Evolutionary conservation across 164 flowering plant species (phyloP).

Genomic region (Umbilicus rupestris): DNA sequence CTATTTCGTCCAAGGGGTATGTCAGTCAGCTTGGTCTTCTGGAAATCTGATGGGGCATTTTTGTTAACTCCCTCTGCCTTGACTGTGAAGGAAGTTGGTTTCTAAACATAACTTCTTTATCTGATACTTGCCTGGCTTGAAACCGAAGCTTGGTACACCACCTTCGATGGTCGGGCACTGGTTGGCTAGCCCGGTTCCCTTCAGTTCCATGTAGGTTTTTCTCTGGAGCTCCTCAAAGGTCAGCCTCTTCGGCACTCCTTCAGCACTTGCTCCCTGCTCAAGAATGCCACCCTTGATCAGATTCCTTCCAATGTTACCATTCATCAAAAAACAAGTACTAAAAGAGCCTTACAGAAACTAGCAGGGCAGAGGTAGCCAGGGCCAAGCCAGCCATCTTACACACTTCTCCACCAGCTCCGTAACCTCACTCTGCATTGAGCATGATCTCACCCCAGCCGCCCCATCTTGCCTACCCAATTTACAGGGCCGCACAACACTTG

Average conservation of each 20-base stretch:
- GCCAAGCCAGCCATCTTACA: constrained; percentile 84
- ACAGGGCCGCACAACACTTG: constrained; percentile 70
- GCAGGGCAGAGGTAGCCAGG: constrained; percentile 84
- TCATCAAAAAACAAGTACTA: neutral
- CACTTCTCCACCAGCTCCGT: constrained; percentile 64
- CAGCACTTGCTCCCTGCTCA: constrained; percentile 79
- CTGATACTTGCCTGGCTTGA: constrained; percentile 83
- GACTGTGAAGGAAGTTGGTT: constrained; percentile 92
- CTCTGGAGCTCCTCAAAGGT: constrained; percentile 95
- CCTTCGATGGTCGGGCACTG: constrained; percentile 92
- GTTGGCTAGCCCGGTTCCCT: constrained; percentile 94
- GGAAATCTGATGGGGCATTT: constrained; percentile 90
- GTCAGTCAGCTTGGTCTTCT: constrained; percentile 86
- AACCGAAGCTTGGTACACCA: constrained; percentile 53
- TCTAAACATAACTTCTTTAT: constrained; percentile 88
- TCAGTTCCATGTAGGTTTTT: constrained; percentile 93
- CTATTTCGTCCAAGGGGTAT: constrained; percentile 94
- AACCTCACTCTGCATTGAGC: constrained; percentile 68
- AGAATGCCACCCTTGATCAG: neutral
- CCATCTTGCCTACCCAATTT: too few species aligned
- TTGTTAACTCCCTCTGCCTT: constrained; percentile 83
- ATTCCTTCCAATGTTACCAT: neutral
- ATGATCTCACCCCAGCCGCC: constrained; percentile 37
- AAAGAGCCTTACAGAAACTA: constrained; percentile 53
- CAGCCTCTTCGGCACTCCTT: constrained; percentile 82